phyloP scores from a whole-genome alignment of 441 rosid genomes.

The Corymbia citriodora region DNA sequence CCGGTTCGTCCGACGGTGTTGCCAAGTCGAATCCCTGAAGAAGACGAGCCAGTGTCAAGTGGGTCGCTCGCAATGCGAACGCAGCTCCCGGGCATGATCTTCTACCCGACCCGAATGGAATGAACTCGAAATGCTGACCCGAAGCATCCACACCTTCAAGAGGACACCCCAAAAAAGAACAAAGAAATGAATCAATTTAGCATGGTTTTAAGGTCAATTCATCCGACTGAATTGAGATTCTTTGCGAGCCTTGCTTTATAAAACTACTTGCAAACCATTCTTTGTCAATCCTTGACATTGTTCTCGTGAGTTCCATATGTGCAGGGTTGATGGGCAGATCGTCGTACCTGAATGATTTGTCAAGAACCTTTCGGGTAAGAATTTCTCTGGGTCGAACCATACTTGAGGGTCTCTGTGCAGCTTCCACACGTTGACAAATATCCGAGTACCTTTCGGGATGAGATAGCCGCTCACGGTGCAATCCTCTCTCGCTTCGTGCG shows the following conservation, averaged over 20 bases:
- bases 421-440: background rate
- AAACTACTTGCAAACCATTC: background rate
- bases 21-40: slow-evolving; percentile 32
- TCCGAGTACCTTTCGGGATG: background rate
- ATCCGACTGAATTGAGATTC: background rate
- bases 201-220: background rate
- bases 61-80: slow-evolving; percentile 20
- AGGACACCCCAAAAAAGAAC: background rate
- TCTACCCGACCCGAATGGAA: slow-evolving; percentile 44
- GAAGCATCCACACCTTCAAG: slow-evolving; percentile 11
- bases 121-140: slow-evolving; percentile 24
- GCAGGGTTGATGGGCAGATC: background rate
- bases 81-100: slow-evolving; percentile 36
- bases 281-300: background rate
- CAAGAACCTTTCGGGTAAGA: background rate
- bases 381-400: background rate
- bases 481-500: background rate
- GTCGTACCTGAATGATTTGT: background rate
- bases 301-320: background rate
- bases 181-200: background rate
- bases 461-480: background rate
- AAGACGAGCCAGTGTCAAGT: slow-evolving; percentile 24
- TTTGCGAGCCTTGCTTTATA: background rate
- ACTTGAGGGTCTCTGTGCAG: background rate
- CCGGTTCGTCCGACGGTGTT: background rate